Percentiles rank a stretch among this genome's conserved stretches.
These are phyloP conservation scores for Periglandula ipomoeae DNA, from an alignment of 2,329 filamentous ascomycete species.

Conservation along the genomic window DNA sequence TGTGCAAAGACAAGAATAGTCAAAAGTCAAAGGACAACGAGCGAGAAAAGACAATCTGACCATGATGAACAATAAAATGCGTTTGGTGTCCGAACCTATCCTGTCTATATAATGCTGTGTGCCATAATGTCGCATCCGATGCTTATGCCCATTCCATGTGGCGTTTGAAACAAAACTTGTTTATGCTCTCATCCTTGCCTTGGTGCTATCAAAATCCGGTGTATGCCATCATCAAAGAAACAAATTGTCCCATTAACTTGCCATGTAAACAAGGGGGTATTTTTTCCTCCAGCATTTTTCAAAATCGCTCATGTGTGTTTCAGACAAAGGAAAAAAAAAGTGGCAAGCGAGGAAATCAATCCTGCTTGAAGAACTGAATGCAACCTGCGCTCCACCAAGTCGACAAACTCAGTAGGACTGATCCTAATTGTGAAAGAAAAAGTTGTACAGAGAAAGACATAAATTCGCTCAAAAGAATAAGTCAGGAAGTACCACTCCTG, in stretches of 20 bases:
- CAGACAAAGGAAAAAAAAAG: constrained; percentile 7
- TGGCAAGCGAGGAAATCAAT: neutral
- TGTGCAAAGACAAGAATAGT: neutral
- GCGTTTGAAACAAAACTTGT: constrained; percentile 8
- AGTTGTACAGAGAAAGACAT: neutral
- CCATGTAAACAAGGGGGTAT: constrained; percentile 2
- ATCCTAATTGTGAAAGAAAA: neutral
- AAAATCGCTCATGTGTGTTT: neutral
- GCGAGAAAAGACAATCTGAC: neutral
- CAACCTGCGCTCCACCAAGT: neutral
- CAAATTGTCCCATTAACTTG: constrained; percentile 3
- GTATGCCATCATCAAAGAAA: constrained; percentile 2
- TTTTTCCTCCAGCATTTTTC: constrained; percentile 2
- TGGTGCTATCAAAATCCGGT: neutral
- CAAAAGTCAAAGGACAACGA: too few species aligned
- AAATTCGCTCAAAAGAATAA: neutral
- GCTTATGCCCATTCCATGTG: neutral
- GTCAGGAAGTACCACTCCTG: constrained; percentile 6
- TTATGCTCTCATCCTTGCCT: constrained; percentile 2
- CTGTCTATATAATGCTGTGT: constrained; percentile 5
- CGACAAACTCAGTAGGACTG: neutral
- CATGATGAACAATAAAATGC: neutral
- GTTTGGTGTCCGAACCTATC: constrained; percentile 4
- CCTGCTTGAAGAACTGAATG: neutral
- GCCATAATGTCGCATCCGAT: constrained; percentile 1